Conservation (phyloP, 2,329 filamentous ascomycete genomes). For the Furcasterigmium furcatum region DNA sequence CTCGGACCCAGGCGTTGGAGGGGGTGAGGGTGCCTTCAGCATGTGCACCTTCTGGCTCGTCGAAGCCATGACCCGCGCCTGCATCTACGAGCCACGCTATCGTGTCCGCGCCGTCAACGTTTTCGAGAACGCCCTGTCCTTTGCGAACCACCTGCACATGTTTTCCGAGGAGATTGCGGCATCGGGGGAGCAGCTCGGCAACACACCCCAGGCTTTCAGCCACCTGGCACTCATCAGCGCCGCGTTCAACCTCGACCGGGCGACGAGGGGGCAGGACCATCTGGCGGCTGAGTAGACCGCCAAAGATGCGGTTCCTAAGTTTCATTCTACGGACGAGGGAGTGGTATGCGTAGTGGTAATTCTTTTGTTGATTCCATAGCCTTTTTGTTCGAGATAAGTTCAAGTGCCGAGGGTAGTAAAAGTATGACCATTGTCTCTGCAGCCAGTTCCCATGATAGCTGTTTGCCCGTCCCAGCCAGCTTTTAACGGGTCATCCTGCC, state of each 20-base stretch:
- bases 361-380: too few species aligned
- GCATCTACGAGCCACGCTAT: constrained; percentile 63
- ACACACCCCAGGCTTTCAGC: constrained; percentile 77
- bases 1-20: constrained; percentile 58
- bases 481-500: too few species aligned
- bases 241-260: constrained; percentile 70
- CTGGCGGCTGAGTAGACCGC: not conserved
- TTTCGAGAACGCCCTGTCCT: constrained; percentile 75
- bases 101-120: constrained; percentile 60
- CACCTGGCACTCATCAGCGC: constrained; percentile 74
- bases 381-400: too few species aligned
- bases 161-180: constrained; percentile 77
- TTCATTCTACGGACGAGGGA: too few species aligned
- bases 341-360: too few species aligned
- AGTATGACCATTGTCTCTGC: too few species aligned
- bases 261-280: constrained; percentile 22
- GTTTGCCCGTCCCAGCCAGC: too few species aligned
- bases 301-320: too few species aligned
- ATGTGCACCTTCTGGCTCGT: constrained; percentile 86
- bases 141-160: constrained; percentile 74
- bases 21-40: constrained; percentile 71
- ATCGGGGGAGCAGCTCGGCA: constrained; percentile 73
- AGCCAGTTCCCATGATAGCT: too few species aligned
- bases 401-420: too few species aligned
- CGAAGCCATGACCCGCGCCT: constrained; percentile 70